Conservation (phyloP, 768 basidiomycete genomes). For the Boletus tomentosulus region DNA sequence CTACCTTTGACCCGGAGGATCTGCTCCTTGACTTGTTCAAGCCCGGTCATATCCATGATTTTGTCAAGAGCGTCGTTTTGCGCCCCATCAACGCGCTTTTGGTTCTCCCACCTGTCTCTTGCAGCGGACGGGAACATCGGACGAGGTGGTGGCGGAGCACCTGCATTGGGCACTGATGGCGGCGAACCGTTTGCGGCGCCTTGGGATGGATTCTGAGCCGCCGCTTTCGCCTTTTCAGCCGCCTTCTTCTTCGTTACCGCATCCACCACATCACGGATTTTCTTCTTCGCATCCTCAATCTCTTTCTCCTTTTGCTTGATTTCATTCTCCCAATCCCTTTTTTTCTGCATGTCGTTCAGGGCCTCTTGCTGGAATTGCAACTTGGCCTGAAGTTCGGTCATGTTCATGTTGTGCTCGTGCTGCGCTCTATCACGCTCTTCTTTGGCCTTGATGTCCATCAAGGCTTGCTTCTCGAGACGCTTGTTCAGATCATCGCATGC, state of each 20-base stretch:
- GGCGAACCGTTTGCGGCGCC: no score
- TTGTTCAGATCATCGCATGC: slow-evolving; percentile 44
- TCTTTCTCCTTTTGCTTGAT: slow-evolving; percentile 40
- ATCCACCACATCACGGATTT: slow-evolving; percentile 5
- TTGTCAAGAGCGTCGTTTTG: slow-evolving; percentile 53
- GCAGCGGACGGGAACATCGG: slow-evolving; percentile 33
- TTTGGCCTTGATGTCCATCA: slow-evolving; percentile 40
- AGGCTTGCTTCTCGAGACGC: slow-evolving; percentile 38
- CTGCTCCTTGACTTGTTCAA: slow-evolving; percentile 60
- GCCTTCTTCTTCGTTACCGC: slow-evolving; percentile 16
- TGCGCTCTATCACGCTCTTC: slow-evolving; percentile 44
- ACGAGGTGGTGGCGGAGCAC: slow-evolving; percentile 2
- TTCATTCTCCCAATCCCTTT: slow-evolving; percentile 45
- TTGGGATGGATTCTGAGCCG: slow-evolving; percentile 1
- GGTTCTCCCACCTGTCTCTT: slow-evolving; percentile 50
- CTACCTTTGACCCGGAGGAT: slow-evolving; percentile 57
- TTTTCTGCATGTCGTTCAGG: slow-evolving; percentile 33
- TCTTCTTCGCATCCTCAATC: slow-evolving; percentile 33
- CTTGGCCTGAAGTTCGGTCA: slow-evolving; percentile 43
- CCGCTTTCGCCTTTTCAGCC: neutral
- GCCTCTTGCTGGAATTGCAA: slow-evolving; percentile 32
- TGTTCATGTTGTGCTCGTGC: slow-evolving; percentile 35
- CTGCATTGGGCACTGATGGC: neutral
- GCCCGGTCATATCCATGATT: slow-evolving; percentile 67
- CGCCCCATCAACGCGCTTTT: slow-evolving; percentile 52